These are phyloP conservation scores for Scutellaria galericulata DNA, from an alignment of 257 asterid genomes.

Conservation along the genomic window DNA sequence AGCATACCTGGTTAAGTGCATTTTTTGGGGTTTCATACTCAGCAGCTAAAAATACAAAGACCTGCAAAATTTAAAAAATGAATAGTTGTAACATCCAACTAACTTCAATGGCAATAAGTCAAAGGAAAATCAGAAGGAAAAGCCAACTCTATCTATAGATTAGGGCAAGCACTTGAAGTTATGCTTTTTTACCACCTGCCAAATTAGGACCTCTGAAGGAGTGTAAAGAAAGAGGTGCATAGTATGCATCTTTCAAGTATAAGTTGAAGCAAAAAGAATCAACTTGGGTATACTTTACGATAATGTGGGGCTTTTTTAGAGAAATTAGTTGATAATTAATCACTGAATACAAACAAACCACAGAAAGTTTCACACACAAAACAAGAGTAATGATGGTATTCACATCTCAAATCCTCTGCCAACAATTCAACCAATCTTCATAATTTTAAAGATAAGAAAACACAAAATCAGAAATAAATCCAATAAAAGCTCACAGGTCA, in stretches of 20 bases:
- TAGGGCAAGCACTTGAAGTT: slow-evolving; percentile 1
- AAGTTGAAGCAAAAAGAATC: slow-evolving; percentile 3
- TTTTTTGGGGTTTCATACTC: slow-evolving; percentile 90
- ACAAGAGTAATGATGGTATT: slow-evolving; percentile 10
- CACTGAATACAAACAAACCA: background rate
- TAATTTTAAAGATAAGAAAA: background rate
- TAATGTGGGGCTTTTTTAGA: slow-evolving; percentile 3
- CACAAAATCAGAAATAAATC: slow-evolving; percentile 11
- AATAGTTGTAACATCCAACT: slow-evolving; percentile 12
- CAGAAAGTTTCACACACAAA: background rate
- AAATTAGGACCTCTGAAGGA: background rate
- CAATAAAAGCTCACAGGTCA: slow-evolving; percentile 20
- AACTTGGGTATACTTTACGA: background rate
- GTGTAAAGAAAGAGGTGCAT: slow-evolving; percentile 4
- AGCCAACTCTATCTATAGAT: background rate
- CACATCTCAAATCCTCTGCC: slow-evolving; percentile 19
- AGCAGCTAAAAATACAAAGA: slow-evolving; percentile 94
- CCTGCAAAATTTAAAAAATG: slow-evolving; percentile 54
- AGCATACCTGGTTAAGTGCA: slow-evolving; percentile 76
- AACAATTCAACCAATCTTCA: background rate
- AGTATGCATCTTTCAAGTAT: background rate
- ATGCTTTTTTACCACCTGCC: background rate
- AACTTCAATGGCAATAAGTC: slow-evolving; percentile 17
- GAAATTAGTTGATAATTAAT: slow-evolving; percentile 17
- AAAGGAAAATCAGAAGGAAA: slow-evolving; percentile 22